Base-by-base conservation (phyloP, 139 green algal species). In the Volvox reticuliferus region DNA sequence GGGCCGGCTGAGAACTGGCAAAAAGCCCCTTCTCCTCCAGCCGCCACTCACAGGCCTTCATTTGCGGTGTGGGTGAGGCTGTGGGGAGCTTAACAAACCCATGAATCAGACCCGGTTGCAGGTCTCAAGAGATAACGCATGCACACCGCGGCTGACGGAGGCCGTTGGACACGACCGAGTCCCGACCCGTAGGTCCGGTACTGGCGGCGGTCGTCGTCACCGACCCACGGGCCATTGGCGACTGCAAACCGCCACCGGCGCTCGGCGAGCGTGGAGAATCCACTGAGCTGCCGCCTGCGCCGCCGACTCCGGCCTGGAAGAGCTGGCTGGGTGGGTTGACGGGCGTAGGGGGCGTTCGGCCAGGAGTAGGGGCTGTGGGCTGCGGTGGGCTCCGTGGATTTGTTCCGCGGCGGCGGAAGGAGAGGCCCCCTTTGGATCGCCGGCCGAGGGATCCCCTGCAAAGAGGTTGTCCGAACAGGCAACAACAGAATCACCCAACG, bases 341-440 rank as follows among this genome's bases (percentile, higher is more conserved):
- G 0, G 83, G 83, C 36, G 37, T 20, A 2, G 67, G 83, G 24
- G 67, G 65, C 26, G 35, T n/a, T 28, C 83, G 83, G 83, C 83
- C 83, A 28, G 83, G 83, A 36, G 83, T 89, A 37, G 83, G 83
- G 26, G 83, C 83, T 0, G 26, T 68, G 67, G 83, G 83, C 67
- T 80, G 67, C 0, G 83, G 83, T 16, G 35, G 67, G 19, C 26
- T 16, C n/a, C 67, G 35, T 1, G 35, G 67, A 67, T 69, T 12
- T 21, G 67, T 21, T 33, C 21, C 71, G 30, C 62, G 67, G 22
- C 83, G 83, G 24, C 83, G 67, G 26, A 67, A 68, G 83, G 79
- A 80, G 67, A 68, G 79, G 67, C 79, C 65, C 65, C 83, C 83
- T 26, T 22, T 76, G 55, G 81, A 61, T 18, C 55, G 26, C 28